Percentiles rank a stretch among this genome's conserved stretches.
Conservation (phyloP, 306 rosid species). For the Spatholobus suberectus region DNA sequence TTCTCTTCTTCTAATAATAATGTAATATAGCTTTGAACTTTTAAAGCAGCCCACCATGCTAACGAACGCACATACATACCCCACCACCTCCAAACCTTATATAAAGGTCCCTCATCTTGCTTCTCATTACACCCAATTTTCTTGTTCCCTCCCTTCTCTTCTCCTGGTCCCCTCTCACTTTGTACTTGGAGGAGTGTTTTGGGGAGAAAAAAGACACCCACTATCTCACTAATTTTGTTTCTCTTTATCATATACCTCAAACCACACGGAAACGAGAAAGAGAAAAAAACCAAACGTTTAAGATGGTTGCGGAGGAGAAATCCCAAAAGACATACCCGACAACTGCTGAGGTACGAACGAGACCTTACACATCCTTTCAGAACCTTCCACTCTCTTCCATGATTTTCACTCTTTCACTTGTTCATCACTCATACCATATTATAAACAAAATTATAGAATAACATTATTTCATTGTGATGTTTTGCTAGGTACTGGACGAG, state of each 20-base stretch:
- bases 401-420: not conserved
- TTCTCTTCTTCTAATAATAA: not conserved
- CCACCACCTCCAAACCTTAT: conserved; percentile 44
- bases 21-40: conserved; percentile 17
- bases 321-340: conserved; percentile 53
- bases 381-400: conserved; percentile 23
- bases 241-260: conserved; percentile 36
- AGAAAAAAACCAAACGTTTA: conserved; percentile 10
- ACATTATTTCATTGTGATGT: not conserved
- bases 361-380: conserved; percentile 15
- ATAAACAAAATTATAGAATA: not conserved
- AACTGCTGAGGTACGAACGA: conserved; percentile 48
- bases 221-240: conserved; percentile 16
- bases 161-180: conserved; percentile 42
- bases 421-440: not conserved
- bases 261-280: conserved; percentile 29
- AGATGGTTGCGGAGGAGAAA: conserved; percentile 51
- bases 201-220: conserved; percentile 37
- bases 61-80: not conserved
- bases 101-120: conserved; percentile 35
- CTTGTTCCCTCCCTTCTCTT: conserved; percentile 5
- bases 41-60: not conserved
- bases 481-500: conserved; percentile 73
- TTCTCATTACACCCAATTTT: conserved; percentile 38
- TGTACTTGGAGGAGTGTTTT: conserved; percentile 42